These are phyloP conservation scores for Calonectria naviculata DNA, from an alignment of 2,329 filamentous ascomycete genomes.

Conservation along the genomic window DNA sequence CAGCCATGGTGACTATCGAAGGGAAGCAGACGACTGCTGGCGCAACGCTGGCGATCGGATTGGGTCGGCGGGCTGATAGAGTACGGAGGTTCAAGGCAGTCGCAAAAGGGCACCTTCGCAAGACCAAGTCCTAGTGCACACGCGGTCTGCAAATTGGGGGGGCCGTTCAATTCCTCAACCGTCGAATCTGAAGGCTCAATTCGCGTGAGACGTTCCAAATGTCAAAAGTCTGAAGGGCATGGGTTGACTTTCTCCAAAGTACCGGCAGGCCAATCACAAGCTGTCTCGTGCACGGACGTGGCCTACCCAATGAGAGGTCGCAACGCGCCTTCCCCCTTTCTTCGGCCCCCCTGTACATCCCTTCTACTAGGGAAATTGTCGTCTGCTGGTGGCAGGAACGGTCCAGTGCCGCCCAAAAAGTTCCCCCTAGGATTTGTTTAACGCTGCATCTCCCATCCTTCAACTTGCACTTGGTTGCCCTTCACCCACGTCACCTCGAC, in stretches of 20 bases:
- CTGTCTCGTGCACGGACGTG: conserved; percentile 43
- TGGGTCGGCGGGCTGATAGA: neutral
- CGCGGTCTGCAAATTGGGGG: conserved; percentile 2
- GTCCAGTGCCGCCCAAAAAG: conserved; percentile 52
- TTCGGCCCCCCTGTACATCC: conserved; percentile 49
- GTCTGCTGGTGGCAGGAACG: conserved; percentile 54
- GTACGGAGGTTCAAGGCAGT: neutral
- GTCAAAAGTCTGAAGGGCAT: conserved; percentile 46
- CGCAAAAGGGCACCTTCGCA: neutral
- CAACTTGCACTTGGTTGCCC: conserved; percentile 40
- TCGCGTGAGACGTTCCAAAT: conserved; percentile 36
- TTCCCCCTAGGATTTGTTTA: conserved; percentile 48
- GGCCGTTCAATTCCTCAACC: conserved; percentile 25
- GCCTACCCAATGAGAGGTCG: conserved; percentile 44
- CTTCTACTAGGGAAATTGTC: conserved; percentile 60
- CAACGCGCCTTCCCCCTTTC: conserved; percentile 54
- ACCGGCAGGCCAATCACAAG: conserved; percentile 45
- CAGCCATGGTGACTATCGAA: conserved; percentile 55
- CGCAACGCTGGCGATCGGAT: conserved; percentile 20
- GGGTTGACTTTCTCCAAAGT: conserved; percentile 38
- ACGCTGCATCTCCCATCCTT: conserved; percentile 41
- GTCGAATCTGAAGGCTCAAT: conserved; percentile 33
- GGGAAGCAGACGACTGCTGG: conserved; percentile 19
- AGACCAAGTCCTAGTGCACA: neutral
- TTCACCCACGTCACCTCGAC: conserved; percentile 39